Evolutionary conservation across 2,329 filamentous ascomycete genomes (phyloP).

Genomic region (Alternaria hordeiaustralica): DNA sequence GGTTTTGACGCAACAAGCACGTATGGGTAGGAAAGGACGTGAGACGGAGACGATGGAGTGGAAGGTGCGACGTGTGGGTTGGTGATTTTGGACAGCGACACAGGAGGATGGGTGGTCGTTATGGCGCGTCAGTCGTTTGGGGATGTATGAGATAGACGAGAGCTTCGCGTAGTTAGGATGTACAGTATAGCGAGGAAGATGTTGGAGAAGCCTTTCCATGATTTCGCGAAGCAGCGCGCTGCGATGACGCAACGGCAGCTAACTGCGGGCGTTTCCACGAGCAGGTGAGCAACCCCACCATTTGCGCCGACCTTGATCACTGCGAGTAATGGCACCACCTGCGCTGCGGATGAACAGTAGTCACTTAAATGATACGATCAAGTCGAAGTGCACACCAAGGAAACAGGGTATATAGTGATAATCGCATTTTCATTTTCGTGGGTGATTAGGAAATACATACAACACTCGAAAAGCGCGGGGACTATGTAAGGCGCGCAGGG

Average conservation of each 20-base stretch:
- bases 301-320: background rate
- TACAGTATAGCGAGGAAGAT: slow-evolving; percentile 3
- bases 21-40: background rate
- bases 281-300: slow-evolving; percentile 9
- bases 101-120: background rate
- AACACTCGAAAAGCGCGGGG: slow-evolving; percentile 7
- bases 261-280: slow-evolving; percentile 13
- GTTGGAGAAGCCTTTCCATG: slow-evolving; percentile 23
- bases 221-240: slow-evolving; percentile 5
- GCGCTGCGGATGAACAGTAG: background rate
- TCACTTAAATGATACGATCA: background rate
- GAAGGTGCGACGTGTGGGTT: background rate
- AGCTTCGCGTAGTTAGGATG: background rate
- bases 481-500: slow-evolving; percentile 13
- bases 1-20: background rate
- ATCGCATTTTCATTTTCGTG: slow-evolving; percentile 16
- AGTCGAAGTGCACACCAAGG: background rate
- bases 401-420: background rate
- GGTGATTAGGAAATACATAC: slow-evolving; percentile 8
- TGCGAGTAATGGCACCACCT: background rate
- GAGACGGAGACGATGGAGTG: background rate
- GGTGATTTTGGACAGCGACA: background rate
- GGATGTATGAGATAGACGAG: background rate
- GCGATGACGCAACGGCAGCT: slow-evolving; percentile 36
- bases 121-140: background rate